Base-by-base conservation (phyloP, 805 yeast genomes). In the Lachancea cidri region DNA sequence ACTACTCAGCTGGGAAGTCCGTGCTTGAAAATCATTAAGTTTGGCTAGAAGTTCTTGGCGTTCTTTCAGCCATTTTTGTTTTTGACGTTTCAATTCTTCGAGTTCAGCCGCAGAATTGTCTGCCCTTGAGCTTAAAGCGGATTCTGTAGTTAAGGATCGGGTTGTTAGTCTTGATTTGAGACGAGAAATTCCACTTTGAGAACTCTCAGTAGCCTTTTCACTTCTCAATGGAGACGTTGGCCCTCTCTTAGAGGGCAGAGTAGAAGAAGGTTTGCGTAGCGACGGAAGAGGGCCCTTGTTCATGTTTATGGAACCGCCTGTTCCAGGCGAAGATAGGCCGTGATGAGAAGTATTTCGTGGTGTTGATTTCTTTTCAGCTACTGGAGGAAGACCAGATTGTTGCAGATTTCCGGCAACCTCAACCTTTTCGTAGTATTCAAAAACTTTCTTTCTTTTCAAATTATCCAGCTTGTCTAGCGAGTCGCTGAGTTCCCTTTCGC, bases 391-490 rank as follows among this genome's bases (percentile, higher is more conserved):
- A 7, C 9, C 9, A 7, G 9, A 11, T 22, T 22, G 9, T 22
- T 22, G 27, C 11, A 22, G 11, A 11, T 11, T 22, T 22, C 35
- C 39, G 14, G 33, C 29, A 2, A 41, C 44, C 17, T 30, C 42
- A 5, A 35, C 37, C 34, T 64, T 58, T 38, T 77, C 79, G 47
- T 52, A 74, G 38, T 73, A 76, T 22, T 79, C 82, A 32, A 67
- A 66, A 29, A 91, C 83, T 55, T 87, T 86, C 39, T 72, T 70
- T 60, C 74, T 76, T 58, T 91, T 79, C 50, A 80, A 74, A 36
- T 82, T 86, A 54, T 91, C 97, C 35, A 91, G 68, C n/a, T 74
- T 74, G 14, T 79, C 88, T 41, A 86, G 57, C 35, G 72, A 72
- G 3, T 73, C 68, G 38, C 67, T 76, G n/a, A 46, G 35, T 38